Evolutionary conservation across 2,329 filamentous ascomycete genomes (phyloP), one percentile per base, ranked within the genome.

Genomic region (Botryotinia convoluta): DNA sequence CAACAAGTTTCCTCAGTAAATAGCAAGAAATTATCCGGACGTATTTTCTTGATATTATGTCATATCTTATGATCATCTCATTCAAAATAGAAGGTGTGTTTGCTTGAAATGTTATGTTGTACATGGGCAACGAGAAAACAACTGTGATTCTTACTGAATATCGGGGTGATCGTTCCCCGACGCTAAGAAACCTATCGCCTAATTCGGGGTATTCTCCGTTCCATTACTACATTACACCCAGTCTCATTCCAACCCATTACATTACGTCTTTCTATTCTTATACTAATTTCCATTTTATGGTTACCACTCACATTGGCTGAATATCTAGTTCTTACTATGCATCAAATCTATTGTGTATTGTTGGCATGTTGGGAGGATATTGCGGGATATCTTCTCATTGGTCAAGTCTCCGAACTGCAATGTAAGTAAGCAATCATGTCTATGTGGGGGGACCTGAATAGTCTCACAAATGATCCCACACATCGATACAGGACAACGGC

Each of bases 81-180:
- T 67, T 67, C 69, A 65, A 67, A 67, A 60, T 59, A 59, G 62
- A 67, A 72, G 59, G 69, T 63, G 44, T 48, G 6, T 48, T 20
- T 65, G 48, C 65, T 69, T 57, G 44, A 26, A 35, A 67, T 64
- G n/a, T 37, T 39, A 42, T 64, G n/a, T n/a, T 62, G n/a, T 29
- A 71, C 35, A 39, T 63, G 16, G 16, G 51, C 44, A 69, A 69
- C 44, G n/a, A 70, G 69, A 61, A 71, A 42, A 35, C 22, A 26
- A 51, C 22, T 65, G 60, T 64, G 59, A 70, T 42, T 72, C 61
- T 72, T 48, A 72, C 61, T 44, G 61, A 67, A 60, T 44, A 39
- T 32, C 62, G 64, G 64, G 35, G 64, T 57, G 39, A 68, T 68
- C 16, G 16, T 68, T 57, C 26, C 35, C 64, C 64, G 64, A 32